Percentiles rank a stretch among this genome's conserved stretches.
Conservation (phyloP, 768 basidiomycete species). For the Tulasnella sp. region DNA sequence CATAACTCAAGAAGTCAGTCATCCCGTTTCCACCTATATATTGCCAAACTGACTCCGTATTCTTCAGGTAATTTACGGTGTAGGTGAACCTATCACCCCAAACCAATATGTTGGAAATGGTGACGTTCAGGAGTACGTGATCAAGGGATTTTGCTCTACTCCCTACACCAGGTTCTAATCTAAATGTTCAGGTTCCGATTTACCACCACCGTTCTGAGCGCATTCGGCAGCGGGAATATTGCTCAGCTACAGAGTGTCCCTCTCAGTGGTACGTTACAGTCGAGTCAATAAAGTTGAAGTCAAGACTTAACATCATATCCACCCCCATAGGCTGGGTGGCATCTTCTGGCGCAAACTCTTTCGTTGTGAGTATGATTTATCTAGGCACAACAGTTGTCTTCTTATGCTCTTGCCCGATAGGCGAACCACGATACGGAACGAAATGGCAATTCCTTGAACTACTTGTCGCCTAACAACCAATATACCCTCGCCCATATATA, state of each 20-base stretch:
- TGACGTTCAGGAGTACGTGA: slow-evolving; percentile 54
- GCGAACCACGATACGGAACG: slow-evolving; percentile 64
- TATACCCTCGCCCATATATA: slow-evolving; percentile 53
- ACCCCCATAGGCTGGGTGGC: slow-evolving; percentile 43
- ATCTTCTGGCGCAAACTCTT: slow-evolving; percentile 46
- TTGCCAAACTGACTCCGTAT: too few relatives aligned
- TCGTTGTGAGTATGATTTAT: slow-evolving; percentile 31
- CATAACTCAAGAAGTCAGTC: slow-evolving; percentile 47
- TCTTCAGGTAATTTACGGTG: slow-evolving; percentile 30
- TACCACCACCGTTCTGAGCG: slow-evolving; percentile 40
- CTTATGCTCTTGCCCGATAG: neutral
- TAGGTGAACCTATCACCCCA: slow-evolving; percentile 44
- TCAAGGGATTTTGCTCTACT: too few relatives aligned
- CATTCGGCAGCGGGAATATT: slow-evolving; percentile 44
- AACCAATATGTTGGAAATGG: slow-evolving; percentile 45
- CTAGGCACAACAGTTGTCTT: neutral
- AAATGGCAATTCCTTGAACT: slow-evolving; percentile 43
- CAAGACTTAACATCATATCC: neutral
- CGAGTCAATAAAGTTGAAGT: neutral
- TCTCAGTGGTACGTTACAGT: slow-evolving; percentile 29
- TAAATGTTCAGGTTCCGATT: slow-evolving; percentile 41
- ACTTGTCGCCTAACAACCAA: slow-evolving; percentile 54
- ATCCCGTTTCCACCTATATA: too few relatives aligned
- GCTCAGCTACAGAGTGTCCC: slow-evolving; percentile 43
- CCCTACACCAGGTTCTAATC: too few relatives aligned